These are phyloP conservation scores for Yarrowia bubula DNA, from an alignment of 805 yeast genomes.

Conservation along the genomic window DNA sequence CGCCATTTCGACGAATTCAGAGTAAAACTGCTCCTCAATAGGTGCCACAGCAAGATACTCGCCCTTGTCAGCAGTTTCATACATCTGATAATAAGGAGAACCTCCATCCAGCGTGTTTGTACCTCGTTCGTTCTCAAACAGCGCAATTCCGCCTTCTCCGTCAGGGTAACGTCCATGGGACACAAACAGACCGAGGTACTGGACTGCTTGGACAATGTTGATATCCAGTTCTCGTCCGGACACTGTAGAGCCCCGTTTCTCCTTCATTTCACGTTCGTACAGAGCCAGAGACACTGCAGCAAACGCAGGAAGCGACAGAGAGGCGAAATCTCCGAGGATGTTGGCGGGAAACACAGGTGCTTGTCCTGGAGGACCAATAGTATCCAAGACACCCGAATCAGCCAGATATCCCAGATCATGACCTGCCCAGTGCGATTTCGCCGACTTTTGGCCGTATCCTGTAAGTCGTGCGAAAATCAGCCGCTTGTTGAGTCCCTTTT, in stretches of 20 bases:
- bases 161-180: constrained; percentile 24
- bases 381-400: constrained; percentile 29
- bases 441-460: constrained; percentile 25
- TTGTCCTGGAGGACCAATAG: constrained; percentile 28
- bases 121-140: constrained; percentile 28
- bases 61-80: constrained; percentile 28
- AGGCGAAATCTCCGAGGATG: constrained; percentile 31
- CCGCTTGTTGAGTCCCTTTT: constrained; percentile 22
- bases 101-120: constrained; percentile 30
- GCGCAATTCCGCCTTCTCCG: constrained; percentile 6
- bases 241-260: background rate
- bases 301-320: constrained; percentile 30
- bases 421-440: constrained; percentile 24
- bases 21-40: constrained; percentile 30
- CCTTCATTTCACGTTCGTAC: constrained; percentile 11
- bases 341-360: constrained; percentile 30
- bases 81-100: constrained; percentile 29
- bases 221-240: constrained; percentile 29
- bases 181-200: constrained; percentile 28
- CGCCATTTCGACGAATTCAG: constrained; percentile 24
- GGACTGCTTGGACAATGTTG: constrained; percentile 29
- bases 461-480: constrained; percentile 25
- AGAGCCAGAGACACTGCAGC: constrained; percentile 28
- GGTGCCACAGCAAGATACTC: constrained; percentile 30
- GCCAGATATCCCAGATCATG: constrained; percentile 30